phyloP scores from a whole-genome alignment of 1,284 basidiomycete species.

The Termitomyces sp. region DNA sequence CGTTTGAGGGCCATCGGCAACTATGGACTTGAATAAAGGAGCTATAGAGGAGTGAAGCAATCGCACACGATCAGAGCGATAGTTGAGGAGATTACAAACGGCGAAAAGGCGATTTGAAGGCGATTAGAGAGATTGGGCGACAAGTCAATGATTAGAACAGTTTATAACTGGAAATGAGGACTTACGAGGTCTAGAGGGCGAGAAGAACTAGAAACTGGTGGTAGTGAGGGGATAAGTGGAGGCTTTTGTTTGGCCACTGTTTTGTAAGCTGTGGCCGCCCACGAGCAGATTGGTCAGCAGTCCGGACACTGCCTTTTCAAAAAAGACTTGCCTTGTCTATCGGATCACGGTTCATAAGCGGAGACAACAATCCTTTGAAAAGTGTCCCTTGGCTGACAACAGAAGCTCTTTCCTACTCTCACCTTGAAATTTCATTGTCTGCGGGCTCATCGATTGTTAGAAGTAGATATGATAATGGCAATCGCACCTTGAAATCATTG shows the following conservation, averaged over 20 bases:
- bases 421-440: neutral
- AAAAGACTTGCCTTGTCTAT: conserved; percentile 5
- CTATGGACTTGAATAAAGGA: conserved; percentile 17
- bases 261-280: conserved; percentile 37
- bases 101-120: conserved; percentile 14
- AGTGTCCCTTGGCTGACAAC: neutral
- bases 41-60: conserved; percentile 14
- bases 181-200: conserved; percentile 20
- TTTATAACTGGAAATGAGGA: conserved; percentile 1
- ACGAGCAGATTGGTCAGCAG: conserved; percentile 31
- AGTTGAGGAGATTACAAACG: conserved; percentile 11
- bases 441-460: neutral
- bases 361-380: neutral
- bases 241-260: conserved; percentile 37
- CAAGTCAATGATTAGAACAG: conserved; percentile 10
- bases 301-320: conserved; percentile 14
- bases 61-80: conserved; percentile 22
- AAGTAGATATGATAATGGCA: too few relatives aligned
- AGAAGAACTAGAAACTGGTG: conserved; percentile 31
- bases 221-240: conserved; percentile 47
- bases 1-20: conserved; percentile 88
- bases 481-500: neutral
- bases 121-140: conserved; percentile 13
- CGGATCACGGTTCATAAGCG: conserved; percentile 3
- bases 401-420: neutral